Base-by-base conservation (phyloP, 2,329 filamentous ascomycete genomes). In the Volutella citrinella region DNA sequence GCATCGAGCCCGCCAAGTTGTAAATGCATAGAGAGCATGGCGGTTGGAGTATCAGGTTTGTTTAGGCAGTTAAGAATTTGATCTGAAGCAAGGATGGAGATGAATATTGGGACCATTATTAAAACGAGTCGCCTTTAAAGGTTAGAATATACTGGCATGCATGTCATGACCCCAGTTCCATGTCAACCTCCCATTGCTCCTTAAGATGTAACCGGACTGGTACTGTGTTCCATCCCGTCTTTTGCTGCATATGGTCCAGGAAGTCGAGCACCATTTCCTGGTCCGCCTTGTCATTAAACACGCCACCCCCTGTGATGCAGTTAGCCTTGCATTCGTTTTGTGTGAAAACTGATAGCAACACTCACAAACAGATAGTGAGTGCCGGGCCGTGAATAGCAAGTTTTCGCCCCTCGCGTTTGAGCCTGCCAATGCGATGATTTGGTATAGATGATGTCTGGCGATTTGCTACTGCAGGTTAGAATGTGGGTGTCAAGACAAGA, bases 201-300 rank as follows among this genome's bases (percentile, higher is more conserved):
- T n/a, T n/a, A n/a, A n/a, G n/a, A n/a, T n/a, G n/a, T n/a, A n/a
- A n/a, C n/a, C n/a, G n/a, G n/a, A n/a, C n/a, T n/a, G n/a, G n/a
- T n/a, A n/a, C n/a, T 9, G 43, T 45, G 16, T 37, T 45, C 43
- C 43, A 45, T 4, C 43, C 43, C 1, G 43, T 45, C 25, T 30
- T 30, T 12, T 38, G 25, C 17, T 43, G 34, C 22, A 45, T 40
- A 27, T 40, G 37, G 15, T 40, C 27, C 15, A 45, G 19, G 24
- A 45, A 45, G 16, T 32, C 31, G 5, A 33, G 27, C 13, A 43
- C 40, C 34, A 38, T 35, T 17, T 43, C 28, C 21, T 45, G 43
- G 14, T 45, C 43, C 8, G 40, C 43, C 7, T 27, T 26, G 19
- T 40, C 35, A 8, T 34, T 27, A 38, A 45, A 45, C 12, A 45